Conservation (phyloP, 2,329 filamentous ascomycete genomes). For the Sporothrix globosa region DNA sequence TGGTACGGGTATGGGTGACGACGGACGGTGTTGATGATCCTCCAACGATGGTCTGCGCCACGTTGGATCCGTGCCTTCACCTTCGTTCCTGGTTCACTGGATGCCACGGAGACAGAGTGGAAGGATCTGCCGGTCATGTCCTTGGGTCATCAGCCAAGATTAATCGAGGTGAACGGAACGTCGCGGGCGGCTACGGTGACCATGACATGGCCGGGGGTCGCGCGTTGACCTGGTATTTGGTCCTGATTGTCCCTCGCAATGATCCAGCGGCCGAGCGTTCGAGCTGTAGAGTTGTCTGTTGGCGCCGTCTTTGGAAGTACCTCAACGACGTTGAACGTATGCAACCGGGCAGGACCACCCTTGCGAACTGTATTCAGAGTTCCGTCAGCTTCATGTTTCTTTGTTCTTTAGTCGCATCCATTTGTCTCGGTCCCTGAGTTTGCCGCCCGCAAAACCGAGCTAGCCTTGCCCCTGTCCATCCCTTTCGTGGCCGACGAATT, state of each 20-base stretch:
- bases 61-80: neutral
- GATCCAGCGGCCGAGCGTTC: neutral
- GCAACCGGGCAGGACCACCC: neutral
- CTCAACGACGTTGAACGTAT: no score
- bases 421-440: neutral
- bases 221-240: neutral
- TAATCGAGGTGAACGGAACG: neutral
- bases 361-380: slow-evolving; percentile 1
- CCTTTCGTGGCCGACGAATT: slow-evolving; percentile 6
- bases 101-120: neutral
- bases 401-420: neutral
- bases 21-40: neutral
- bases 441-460: slow-evolving; percentile 13
- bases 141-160: neutral
- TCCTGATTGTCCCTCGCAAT: neutral
- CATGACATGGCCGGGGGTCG: neutral
- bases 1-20: neutral
- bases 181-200: slow-evolving; percentile 17
- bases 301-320: neutral
- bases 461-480: slow-evolving; percentile 15
- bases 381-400: neutral
- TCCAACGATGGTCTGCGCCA: neutral
- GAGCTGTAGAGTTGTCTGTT: no score
- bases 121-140: slow-evolving; percentile 5
- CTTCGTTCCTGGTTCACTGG: neutral